Evolutionary conservation across 176 grass and related monocot genomes (phyloP), one percentile per base, ranked within the genome.

Genomic region (Musa troglodytarum): DNA sequence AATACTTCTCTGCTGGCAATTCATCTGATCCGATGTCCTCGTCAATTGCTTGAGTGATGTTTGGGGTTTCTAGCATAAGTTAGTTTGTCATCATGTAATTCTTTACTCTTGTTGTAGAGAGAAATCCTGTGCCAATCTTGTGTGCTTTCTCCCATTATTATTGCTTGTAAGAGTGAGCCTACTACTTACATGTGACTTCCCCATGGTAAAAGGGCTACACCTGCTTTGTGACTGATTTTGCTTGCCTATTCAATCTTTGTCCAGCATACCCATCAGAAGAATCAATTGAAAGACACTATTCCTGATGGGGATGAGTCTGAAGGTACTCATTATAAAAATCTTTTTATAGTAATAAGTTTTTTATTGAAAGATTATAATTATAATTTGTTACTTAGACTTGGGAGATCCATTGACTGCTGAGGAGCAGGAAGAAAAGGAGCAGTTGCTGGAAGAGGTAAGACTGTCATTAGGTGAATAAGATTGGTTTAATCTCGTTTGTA

Each of bases 341-440:
- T 74, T 70, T 82, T 56, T 12, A 10, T 6, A 49, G 3, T 69
- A 15, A 17, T 4, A 17, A 7, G 4, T 15, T 12, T 62, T 21
- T 62, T 1, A 19, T 62, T 62, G 21, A 3, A 17, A 21, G 57
- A 17, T 19, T 19, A 62, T 62, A 19, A 62, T 17, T 15, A 6
- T 62, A 15, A 62, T 62, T 62, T 62, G 57, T 83, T 17, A 2
- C 50, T 80, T 83, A 96, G 92, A 92, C 77, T 79, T 87, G 74
- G 15, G 91, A 62, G 92, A 96, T n/a, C 89, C 87, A 76, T 80
- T 96, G 73, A 92, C 89, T 73, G 69, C 81, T 13, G 89, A 96
- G 65, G 92, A 96, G 79, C 87, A 92, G 65, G 89, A 90, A 86
- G 92, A 96, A 82, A 96, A 96, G 79, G 85, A 96, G 11, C 87